phyloP scores from a whole-genome alignment of 306 rosid species.

The Sphenostylis stenocarpa region DNA sequence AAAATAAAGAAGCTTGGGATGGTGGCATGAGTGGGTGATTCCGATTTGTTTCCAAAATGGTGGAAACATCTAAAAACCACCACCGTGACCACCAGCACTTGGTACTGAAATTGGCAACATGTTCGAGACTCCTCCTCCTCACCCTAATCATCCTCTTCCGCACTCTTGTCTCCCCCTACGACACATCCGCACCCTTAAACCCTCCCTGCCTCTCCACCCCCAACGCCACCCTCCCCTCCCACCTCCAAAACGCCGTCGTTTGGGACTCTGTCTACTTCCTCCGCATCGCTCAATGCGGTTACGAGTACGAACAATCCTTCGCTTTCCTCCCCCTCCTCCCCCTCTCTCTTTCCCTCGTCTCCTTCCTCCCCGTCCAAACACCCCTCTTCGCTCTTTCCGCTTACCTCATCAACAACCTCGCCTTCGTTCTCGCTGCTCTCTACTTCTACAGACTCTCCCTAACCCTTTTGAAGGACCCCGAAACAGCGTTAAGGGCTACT shows the following conservation, averaged over 20 bases:
- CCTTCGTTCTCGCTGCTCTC: constrained; percentile 64
- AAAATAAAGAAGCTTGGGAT: too few relatives aligned
- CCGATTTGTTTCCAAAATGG: constrained; percentile 24
- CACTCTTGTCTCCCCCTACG: constrained; percentile 60
- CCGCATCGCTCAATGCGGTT: constrained; percentile 78
- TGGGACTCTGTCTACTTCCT: constrained; percentile 87
- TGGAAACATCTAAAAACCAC: not conserved
- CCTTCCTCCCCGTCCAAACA: constrained; percentile 46
- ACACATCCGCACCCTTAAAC: constrained; percentile 82
- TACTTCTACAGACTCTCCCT: constrained; percentile 79
- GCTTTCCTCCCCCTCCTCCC: constrained; percentile 92
- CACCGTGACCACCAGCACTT: not conserved
- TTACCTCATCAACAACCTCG: constrained; percentile 63
- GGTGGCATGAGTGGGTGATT: too few relatives aligned
- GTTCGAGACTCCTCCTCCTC: constrained; percentile 58
- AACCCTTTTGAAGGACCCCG: constrained; percentile 58
- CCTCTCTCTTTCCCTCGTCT: constrained; percentile 46
- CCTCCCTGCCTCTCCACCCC: constrained; percentile 41
- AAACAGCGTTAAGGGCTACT: constrained; percentile 69
- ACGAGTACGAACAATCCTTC: constrained; percentile 87
- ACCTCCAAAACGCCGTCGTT: constrained; percentile 68
- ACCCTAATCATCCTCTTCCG: constrained; percentile 60
- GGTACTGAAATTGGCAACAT: constrained; percentile 58
- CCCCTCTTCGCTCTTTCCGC: constrained; percentile 62
- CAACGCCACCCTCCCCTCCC: constrained; percentile 34